Evolutionary conservation across 148 eudicot genomes (phyloP).

Genomic region (Rhododendron molle): DNA sequence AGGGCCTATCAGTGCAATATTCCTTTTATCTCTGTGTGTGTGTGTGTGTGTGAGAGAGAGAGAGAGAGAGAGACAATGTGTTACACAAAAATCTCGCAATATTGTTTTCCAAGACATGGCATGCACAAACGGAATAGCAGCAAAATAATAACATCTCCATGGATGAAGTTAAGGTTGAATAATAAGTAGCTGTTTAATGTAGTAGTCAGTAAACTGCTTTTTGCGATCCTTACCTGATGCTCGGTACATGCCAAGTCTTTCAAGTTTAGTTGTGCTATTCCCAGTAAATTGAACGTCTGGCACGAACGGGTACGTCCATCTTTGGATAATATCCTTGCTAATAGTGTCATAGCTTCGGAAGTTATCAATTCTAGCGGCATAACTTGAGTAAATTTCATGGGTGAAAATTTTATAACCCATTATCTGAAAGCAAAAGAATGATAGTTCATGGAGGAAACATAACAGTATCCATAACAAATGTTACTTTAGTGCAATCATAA

Average conservation of each 20-base stretch:
- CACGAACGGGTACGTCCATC: slow-evolving; percentile 95
- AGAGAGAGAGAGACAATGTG: background rate
- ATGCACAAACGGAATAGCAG: background rate
- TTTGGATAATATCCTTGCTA: slow-evolving; percentile 93
- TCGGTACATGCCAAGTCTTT: slow-evolving; percentile 78
- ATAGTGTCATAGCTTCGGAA: slow-evolving; percentile 86
- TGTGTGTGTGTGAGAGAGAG: background rate
- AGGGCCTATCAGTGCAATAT: background rate
- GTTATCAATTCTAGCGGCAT: slow-evolving; percentile 89
- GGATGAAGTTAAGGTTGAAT: background rate
- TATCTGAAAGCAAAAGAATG: slow-evolving; percentile 47
- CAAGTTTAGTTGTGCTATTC: slow-evolving; percentile 56
- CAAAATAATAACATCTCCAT: background rate
- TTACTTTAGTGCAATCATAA: background rate
- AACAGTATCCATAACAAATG: background rate
- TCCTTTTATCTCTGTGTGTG: background rate
- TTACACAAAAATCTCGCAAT: too few relatives aligned
- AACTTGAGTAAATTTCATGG: slow-evolving; percentile 85
- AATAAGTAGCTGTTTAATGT: background rate
- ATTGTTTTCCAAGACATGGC: too few relatives aligned
- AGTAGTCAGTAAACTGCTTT: background rate
- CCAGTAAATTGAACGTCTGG: slow-evolving; percentile 80
- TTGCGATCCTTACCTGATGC: slow-evolving; percentile 57
- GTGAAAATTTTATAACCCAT: slow-evolving; percentile 96
- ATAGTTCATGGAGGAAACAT: background rate